Base-by-base conservation (phyloP, 345 rosid species). In the Salix koriyanagi region DNA sequence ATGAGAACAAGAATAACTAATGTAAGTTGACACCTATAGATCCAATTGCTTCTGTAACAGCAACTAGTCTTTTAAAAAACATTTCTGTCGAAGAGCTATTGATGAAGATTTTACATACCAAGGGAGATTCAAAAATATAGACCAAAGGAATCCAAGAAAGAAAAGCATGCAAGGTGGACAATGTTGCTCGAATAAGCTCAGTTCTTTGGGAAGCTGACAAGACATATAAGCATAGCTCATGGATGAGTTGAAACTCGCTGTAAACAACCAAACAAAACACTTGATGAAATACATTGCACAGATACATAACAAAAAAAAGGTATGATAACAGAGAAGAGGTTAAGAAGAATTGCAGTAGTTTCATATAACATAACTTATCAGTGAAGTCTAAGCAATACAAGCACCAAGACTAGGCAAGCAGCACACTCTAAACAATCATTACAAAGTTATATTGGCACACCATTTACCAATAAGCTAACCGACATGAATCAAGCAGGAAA, bases 81-180 rank as follows among this genome's bases (percentile, higher is more conserved):
- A 23, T 39, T 58, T 58, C 15, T 58, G 14, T n/a, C 64, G 23
- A 26, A 58, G n/a, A 58, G 64, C 28, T 58, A 58, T 58, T 58
- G 12, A 10, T n/a, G 36, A 28, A 67, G 6, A 72, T 54, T 76
- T 52, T 50, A 82, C 87, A 75, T 89, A 94, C 99, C 94, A 94
- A 73, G 70, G 97, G 91, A 48, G 99, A 96, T 83, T 96, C 99
- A 89, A 96, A 96, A 81, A 96, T 96, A 84, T 96, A 96, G 81
- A 98, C 99, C 86, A 96, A 76, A 2, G 99, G 99, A 77, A 96
- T 96, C 99, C 99, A 94, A 6, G 99, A 96, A 81, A 96, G 98
- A 80, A 92, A 96, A 76, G 98, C 99, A 88, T 94, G 99, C 86
- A 96, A 83, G 12, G 99, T 92, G 75, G 99, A 92, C 61, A 96